Evolutionary conservation across 2,329 filamentous ascomycete species (phyloP), one percentile per base, ranked within the genome.

Genomic region (Ramichloridium luteum): DNA sequence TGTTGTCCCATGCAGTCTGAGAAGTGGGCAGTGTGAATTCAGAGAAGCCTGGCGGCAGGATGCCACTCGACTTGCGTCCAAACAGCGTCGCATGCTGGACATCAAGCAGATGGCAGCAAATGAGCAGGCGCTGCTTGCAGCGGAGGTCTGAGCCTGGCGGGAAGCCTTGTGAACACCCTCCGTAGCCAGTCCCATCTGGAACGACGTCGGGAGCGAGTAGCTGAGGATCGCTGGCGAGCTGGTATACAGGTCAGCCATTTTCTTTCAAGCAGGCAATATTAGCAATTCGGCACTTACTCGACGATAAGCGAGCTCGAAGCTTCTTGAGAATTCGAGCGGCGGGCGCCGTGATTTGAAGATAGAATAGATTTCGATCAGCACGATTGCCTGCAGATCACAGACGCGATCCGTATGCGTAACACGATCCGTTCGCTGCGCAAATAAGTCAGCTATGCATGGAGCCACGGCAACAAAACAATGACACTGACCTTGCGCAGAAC

Each of bases 311-410:
- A 47, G 44, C 22, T 54, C 43, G 37, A 64, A 65, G 4, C 48
- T 48, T 14, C 49, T 41, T 8, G 59, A 59, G 11, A 61, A 38
- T 5, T 47, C 45, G 25, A 46, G 52, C 11, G 54, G 49, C 14
- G 53, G 53, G 17, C 60, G 55, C 27, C 57, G 51, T 6, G 58
- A 55, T 32, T 53, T 56, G 44, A 58, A 62, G 16, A 61, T 53
- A 4, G 60, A 55, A 11, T 59, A 50, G 0, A 59, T 34, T 39
- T 65, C 62, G 5, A 61, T 38, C n/a, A 65, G 45, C 16, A 64
- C 53, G 3, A 60, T 44, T 4, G 60, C 56, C 44, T 65, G 62
- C 40, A 57, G 54, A 35, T 64, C 61, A 32, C 54, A 60, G 6
- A 58, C 16, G 3, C 34, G 27, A 20, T 40, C 47, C 3, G 48